Conservation (phyloP, 257 asterid genomes). For the Marsdenia floribunda region DNA sequence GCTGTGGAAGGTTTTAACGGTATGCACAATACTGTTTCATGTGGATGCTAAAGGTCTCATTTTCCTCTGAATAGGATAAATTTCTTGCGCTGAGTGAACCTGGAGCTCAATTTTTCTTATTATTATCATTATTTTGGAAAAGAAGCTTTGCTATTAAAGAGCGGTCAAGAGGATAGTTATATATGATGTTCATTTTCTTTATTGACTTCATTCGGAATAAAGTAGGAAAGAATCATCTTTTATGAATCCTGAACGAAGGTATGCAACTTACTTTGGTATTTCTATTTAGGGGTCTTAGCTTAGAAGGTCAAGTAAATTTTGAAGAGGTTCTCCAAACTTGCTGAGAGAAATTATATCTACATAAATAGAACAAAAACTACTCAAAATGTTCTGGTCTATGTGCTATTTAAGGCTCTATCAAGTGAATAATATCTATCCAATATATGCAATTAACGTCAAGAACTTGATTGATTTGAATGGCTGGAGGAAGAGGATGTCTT, state of each 20-base stretch:
- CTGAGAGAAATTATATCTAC: background rate
- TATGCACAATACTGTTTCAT: slow-evolving; percentile 10
- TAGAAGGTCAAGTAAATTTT: background rate
- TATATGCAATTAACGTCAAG: background rate
- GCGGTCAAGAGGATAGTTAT: slow-evolving; percentile 1
- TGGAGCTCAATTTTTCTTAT: background rate
- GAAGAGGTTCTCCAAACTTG: background rate
- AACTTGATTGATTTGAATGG: background rate
- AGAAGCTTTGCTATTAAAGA: background rate
- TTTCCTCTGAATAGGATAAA: background rate
- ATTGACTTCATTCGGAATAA: background rate
- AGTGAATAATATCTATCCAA: background rate
- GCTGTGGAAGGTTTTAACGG: slow-evolving; percentile 93
- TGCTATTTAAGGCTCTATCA: background rate
- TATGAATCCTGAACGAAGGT: background rate
- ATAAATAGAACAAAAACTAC: background rate
- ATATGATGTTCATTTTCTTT: background rate
- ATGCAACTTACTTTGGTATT: background rate
- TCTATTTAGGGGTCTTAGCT: background rate
- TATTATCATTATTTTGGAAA: too few relatives aligned
- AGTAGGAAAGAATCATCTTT: background rate
- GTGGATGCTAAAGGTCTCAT: background rate
- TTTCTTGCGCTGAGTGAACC: background rate
- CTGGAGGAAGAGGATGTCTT: background rate
- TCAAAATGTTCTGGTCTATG: background rate